Evolutionary conservation across 2,329 filamentous ascomycete genomes (phyloP), one percentile per base, ranked within the genome.

Genomic region (Penicillium sp.): DNA sequence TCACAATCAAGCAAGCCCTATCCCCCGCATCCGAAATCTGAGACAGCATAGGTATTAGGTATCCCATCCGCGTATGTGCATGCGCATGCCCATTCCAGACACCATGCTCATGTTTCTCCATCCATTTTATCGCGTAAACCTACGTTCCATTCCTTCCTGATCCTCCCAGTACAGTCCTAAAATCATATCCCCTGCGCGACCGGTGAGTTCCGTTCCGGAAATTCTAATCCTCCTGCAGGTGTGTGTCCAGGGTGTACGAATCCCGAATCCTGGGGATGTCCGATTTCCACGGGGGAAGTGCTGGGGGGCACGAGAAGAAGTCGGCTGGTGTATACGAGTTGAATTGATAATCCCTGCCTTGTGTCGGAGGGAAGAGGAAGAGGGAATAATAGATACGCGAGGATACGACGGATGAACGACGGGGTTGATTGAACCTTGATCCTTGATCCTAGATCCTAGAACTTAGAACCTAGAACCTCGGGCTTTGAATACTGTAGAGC

Each of bases 201-300:
- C 61, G 61, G 61, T 53, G 53, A 57, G 57, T 54, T 51, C 58
- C 57, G 57, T 57, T 55, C 53, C 57, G 58, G 51, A 22, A 28
- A 55, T 51, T 54, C 35, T 9, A 59, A 45, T 54, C 51, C 17
- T 40, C 10, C 51, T 28, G 33, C 35, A 53, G 30, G 33, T 10
- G 13, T 4, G 12, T 40, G 35, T 10, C 50, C 13, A 54, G 51
- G 35, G 19, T 54, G 7, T 30, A 30, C 45, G 26, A 30, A 49
- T 28, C 26, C 3, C 26, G 45, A 30, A 49, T n/a, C 26, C 8
- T 28, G 24, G 45, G 3, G 17, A 49, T 24, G 19, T 15, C 5
- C 42, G 22, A 45, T 15, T 24, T 45, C 22, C 42, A 13, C 42
- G 42, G 12, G 26, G 26, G n/a, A 19, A 7, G 45, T 17, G 24